phyloP scores from a whole-genome alignment of 306 rosid species.

The Acmispon strigosus region DNA sequence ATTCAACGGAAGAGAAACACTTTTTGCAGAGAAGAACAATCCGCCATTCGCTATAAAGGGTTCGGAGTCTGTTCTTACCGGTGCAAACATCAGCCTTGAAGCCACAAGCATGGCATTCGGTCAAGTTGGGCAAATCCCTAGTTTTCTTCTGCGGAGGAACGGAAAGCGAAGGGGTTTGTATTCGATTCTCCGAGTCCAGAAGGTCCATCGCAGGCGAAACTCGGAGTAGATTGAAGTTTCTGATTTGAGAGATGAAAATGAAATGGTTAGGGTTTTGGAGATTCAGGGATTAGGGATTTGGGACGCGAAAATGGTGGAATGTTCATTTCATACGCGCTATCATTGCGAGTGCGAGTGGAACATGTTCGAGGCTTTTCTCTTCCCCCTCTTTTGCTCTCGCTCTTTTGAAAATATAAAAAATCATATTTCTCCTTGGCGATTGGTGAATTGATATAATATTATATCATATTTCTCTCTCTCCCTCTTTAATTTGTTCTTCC shows the following conservation, averaged over 20 bases:
- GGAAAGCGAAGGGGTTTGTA: neutral
- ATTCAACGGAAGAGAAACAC: constrained; percentile 43
- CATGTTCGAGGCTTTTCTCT: too few species aligned
- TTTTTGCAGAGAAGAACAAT: constrained; percentile 67
- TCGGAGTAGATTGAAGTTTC: neutral
- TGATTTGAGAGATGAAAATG: neutral
- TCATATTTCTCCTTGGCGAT: too few species aligned
- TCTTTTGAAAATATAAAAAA: too few species aligned
- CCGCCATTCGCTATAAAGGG: constrained; percentile 77
- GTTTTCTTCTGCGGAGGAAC: constrained; percentile 44
- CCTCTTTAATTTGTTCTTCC: too few species aligned
- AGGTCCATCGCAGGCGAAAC: constrained; percentile 14
- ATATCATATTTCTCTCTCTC: too few species aligned
- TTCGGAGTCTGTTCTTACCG: constrained; percentile 48
- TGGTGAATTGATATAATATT: too few species aligned
- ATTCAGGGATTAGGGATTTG: constrained; percentile 16
- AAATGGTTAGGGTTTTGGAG: neutral
- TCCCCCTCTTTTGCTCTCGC: too few species aligned
- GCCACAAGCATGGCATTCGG: constrained; percentile 68
- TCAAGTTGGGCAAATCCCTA: constrained; percentile 60
- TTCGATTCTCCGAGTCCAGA: constrained; percentile 5
- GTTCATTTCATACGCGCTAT: too few species aligned
- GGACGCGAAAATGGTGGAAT: too few species aligned
- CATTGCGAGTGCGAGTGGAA: too few species aligned
- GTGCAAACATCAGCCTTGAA: constrained; percentile 46